Evolutionary conservation across 2,329 filamentous ascomycete species (phyloP), one percentile per base, ranked within the genome.

Genomic region (Sporothrix euskadiensis): DNA sequence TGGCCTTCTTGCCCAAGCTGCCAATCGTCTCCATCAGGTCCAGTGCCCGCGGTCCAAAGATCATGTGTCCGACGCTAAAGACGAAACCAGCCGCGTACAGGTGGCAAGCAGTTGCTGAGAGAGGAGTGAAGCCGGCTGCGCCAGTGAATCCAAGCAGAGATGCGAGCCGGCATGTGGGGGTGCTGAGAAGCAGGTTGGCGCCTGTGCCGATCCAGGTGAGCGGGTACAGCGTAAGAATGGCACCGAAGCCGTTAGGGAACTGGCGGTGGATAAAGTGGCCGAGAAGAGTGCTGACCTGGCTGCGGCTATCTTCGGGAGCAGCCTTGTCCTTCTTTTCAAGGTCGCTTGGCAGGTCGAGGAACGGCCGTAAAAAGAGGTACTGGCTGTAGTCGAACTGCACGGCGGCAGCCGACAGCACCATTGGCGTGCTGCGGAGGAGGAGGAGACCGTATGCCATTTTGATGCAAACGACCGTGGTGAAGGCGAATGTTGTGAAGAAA

Each of bases 221-320:
- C 16, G 73, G 73, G 6, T 74, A 74, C 19, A 74, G 59, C 7
- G 47, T 65, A 3, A 72, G 54, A 30, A 74, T 71, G 54, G 32
- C 63, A 4, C 8, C 22, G 63, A 74, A 54, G n/a, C 61, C 63
- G 49, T 32, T 35, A 0, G 63, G 69, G 69, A 74, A 72, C 26
- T 54, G 19, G 16, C 44, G 65, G 26, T 66, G 73, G 8, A 74
- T 32, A n/a, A 47, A 74, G 52, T 71, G 69, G 52, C 57, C 61
- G 19, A 74, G 65, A 1, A 69, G 19, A 16, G 9, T 39, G 63
- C 70, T 72, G 69, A 69, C 69, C 4, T 49, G 26, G 19, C 19
- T 22, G 44, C 56, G 61, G 54, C 71, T 69, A 1, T 71, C 52
- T 5, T 61, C 19, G 4, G 69, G 7, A 4, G 44, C 26, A 2